phyloP scores from a whole-genome alignment of 2,329 filamentous ascomycete species.

The Corynespora cassiicola region DNA sequence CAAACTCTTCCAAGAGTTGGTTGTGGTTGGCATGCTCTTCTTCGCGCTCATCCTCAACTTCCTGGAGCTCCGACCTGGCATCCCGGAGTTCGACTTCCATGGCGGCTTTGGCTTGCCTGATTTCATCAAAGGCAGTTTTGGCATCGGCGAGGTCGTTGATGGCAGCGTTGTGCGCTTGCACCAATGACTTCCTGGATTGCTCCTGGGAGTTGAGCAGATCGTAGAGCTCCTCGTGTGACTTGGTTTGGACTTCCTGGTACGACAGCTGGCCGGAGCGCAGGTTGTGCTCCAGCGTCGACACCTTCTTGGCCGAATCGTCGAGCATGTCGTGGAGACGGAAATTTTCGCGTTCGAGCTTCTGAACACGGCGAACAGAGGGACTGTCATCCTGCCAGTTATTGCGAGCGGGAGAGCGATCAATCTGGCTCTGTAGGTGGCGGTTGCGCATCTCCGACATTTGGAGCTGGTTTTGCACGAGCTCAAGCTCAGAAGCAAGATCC shows the following conservation, averaged over 20 bases:
- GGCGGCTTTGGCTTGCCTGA: constrained; percentile 80
- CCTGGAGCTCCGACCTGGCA: constrained; percentile 80
- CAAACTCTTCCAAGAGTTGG: constrained; percentile 89
- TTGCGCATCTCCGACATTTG: constrained; percentile 96
- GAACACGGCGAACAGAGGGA: constrained; percentile 79
- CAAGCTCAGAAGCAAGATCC: constrained; percentile 88
- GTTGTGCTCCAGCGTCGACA: constrained; percentile 85
- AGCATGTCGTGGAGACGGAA: constrained; percentile 91
- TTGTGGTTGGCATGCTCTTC: constrained; percentile 87
- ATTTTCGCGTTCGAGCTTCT: constrained; percentile 92
- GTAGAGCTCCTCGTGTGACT: constrained; percentile 92
- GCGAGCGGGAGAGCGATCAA: constrained; percentile 72
- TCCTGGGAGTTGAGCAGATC: constrained; percentile 94
- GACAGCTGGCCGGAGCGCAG: constrained; percentile 88
- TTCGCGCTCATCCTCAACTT: constrained; percentile 78
- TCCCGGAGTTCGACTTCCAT: constrained; percentile 90
- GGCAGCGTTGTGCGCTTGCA: constrained; percentile 85
- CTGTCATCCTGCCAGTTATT: constrained; percentile 75
- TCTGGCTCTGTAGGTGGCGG: constrained; percentile 85
- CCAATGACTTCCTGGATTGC: constrained; percentile 79
- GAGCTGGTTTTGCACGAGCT: constrained; percentile 91
- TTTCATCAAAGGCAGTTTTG: constrained; percentile 84
- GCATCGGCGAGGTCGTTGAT: constrained; percentile 85
- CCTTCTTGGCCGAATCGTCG: constrained; percentile 91
- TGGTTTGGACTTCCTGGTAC: constrained; percentile 87